A percentile compares a stretch with the other conserved stretches of the same genome.
Conservation (phyloP, 2,329 filamentous ascomycete genomes). For the Diplodia mutila region DNA sequence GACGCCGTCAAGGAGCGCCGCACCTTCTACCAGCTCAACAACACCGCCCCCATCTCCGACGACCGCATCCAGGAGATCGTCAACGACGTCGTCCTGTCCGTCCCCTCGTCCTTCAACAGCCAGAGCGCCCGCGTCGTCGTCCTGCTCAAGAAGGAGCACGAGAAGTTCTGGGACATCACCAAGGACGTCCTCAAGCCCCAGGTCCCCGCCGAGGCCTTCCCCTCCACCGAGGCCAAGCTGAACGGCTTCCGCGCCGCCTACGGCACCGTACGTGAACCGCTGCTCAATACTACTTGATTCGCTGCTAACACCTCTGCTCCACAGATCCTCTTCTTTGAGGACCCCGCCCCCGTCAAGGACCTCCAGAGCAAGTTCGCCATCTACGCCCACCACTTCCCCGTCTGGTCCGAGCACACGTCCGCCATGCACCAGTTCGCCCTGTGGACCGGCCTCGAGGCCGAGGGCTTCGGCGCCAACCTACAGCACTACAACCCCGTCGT, state of each 20-base stretch:
- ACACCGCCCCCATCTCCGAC: constrained; percentile 62
- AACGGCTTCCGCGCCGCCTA: constrained; percentile 70
- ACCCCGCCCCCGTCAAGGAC: constrained; percentile 66
- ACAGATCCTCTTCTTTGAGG: constrained; percentile 83
- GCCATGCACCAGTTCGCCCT: constrained; percentile 82
- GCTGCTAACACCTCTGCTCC: not conserved
- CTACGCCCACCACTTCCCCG: constrained; percentile 79
- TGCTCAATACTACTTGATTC: no score
- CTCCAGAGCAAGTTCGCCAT: constrained; percentile 70
- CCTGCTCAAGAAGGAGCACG: constrained; percentile 80
- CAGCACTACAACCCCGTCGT: constrained; percentile 94
- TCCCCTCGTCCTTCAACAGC: constrained; percentile 85
- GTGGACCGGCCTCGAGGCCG: constrained; percentile 81
- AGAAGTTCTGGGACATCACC: constrained; percentile 82
- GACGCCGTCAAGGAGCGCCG: constrained; percentile 70
- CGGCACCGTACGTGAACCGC: constrained; percentile 75
- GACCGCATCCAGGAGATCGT: constrained; percentile 66
- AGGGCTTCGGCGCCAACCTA: constrained; percentile 84
- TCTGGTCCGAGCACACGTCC: constrained; percentile 74
- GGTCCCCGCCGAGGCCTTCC: constrained; percentile 67
- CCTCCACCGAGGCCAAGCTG: constrained; percentile 56
- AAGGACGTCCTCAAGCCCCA: constrained; percentile 67
- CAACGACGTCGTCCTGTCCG: constrained; percentile 63
- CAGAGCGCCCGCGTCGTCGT: constrained; percentile 80
- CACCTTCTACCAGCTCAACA: constrained; percentile 69